phyloP scores from a whole-genome alignment of 805 yeast genomes.

The Wickerhamiella bombiphila region DNA sequence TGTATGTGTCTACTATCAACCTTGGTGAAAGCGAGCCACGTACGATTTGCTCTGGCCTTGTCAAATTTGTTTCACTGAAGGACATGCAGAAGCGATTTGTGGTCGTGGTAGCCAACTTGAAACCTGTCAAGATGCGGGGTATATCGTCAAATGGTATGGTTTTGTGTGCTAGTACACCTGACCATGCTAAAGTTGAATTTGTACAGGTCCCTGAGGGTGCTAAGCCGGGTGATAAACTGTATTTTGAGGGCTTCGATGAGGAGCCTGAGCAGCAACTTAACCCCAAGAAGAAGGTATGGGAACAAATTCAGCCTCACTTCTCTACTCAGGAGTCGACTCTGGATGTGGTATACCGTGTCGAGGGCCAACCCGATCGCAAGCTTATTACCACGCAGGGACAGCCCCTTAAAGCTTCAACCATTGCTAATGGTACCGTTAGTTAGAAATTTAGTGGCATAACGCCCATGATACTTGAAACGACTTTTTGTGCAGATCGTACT shows the following conservation, averaged over 20 bases:
- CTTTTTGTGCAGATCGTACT: too few relatives aligned
- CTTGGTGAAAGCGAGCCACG: conserved; percentile 96
- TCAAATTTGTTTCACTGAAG: conserved; percentile 75
- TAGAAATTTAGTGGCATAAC: too few relatives aligned
- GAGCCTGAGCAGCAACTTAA: conserved; percentile 83
- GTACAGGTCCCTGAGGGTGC: conserved; percentile 90
- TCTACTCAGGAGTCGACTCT: conserved; percentile 52
- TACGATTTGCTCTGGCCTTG: conserved; percentile 95
- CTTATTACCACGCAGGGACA: conserved; percentile 73
- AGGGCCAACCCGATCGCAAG: conserved; percentile 55
- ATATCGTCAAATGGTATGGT: conserved; percentile 94
- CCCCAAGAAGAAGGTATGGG: conserved; percentile 98
- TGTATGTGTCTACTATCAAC: conserved; percentile 91
- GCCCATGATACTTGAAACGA: too few relatives aligned
- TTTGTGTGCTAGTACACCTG: conserved; percentile 58
- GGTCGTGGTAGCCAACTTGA: conserved; percentile 84
- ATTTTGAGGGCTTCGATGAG: conserved; percentile 82
- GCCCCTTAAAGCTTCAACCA: conserved; percentile 53
- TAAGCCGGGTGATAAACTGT: conserved; percentile 89
- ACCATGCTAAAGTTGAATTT: conserved; percentile 63
- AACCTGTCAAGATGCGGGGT: conserved; percentile 98
- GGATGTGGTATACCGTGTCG: conserved; percentile 66
- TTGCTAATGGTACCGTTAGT: conserved; percentile 62
- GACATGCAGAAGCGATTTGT: conserved; percentile 91
- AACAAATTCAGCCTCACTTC: conserved; percentile 82